Evolutionary conservation across 1,139 yeast genomes (phyloP), one percentile per base, ranked within the genome.

Genomic region (Spathaspora sp.): DNA sequence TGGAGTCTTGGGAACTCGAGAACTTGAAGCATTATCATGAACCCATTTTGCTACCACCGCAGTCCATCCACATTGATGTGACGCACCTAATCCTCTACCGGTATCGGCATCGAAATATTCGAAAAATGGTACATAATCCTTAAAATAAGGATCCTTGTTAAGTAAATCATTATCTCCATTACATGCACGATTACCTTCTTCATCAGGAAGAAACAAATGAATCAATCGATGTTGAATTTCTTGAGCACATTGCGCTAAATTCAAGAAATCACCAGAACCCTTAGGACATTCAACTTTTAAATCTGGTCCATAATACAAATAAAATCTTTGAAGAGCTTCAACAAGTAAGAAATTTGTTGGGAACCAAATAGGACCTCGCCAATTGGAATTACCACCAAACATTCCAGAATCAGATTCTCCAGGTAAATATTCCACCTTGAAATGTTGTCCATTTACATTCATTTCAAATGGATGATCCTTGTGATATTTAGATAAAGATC

Each of bases 351-450:
- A 91, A 60, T 88, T 90, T 10, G 90, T 89, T 20, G 98, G 97
- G 74, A 91, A 89, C 98, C 98, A 91, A 59, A 91, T 89, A n/a
- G 98, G 97, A 4, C 98, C 98, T 67, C 98, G 79, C 98, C 98
- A 91, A 67, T 90, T 91, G 25, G 97, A 89, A 63, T 91, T 91
- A 54, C 98, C 98, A 47, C 98, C 98, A 76, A 91, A 91, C 81
- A 91, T 80, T 9, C 97, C 97, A 3, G 96, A 86, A 61, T 89
- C 95, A 17, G 96, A 87, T 64, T 91, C 98, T 17, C 96, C 98
- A 2, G 97, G 89, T 48, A 90, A 80, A 65, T 91, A 91, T 52
- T 80, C 82, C 31, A 91, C 96, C 36, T 74, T 72, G 65, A 86
- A 91, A 42, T 76, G 74, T 55, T 84, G 78, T 13, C 96, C 96